Evolutionary conservation across 306 rosid genomes (phyloP), one percentile per base, ranked within the genome.

Genomic region (Rosa lucieae): DNA sequence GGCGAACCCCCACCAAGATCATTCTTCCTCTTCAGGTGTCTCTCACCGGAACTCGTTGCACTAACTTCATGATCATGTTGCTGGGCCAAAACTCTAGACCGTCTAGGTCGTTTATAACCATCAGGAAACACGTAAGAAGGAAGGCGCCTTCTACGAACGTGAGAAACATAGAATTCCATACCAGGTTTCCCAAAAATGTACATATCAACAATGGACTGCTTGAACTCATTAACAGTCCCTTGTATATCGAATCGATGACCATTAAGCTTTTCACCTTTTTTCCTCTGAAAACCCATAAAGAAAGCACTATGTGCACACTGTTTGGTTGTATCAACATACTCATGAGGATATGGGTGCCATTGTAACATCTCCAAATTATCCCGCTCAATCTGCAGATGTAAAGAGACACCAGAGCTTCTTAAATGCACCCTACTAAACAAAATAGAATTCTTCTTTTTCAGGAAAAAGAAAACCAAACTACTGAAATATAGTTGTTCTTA

Each of bases 201-300:
- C 91, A 83, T 88, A 58, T 82, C 85, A 73, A 94, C 84, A 73
- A 94, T 90, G 75, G 91, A 96, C 82, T 80, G 97, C 84, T 91
- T 89, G 82, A 94, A 94, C 77, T 89, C 97, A 56, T 94, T 97
- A 80, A 94, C 94, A 4, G 97, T 90, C 78, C 89, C 96, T 37
- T 97, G 89, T 74, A 94, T 92, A 85, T 94, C 98, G 82, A 94
- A 94, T 78, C 86, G 96, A 79, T 92, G 94, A 79, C 97, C 92
- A 83, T 90, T 92, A 81, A 89, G 86, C 78, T 84, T 87, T 62
- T 86, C 86, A 72, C 96, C 96, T 80, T 86, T 94, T 86, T 88
- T 94, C 83, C 98, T 85, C 74, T 92, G 97, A 89, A 94, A 87
- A 67, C 98, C 98, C 97, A 92, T 90, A 74, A 94, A 94, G 83